These are phyloP conservation scores for Acacia melanoxylon DNA, from an alignment of 306 rosid species.

Conservation along the genomic window DNA sequence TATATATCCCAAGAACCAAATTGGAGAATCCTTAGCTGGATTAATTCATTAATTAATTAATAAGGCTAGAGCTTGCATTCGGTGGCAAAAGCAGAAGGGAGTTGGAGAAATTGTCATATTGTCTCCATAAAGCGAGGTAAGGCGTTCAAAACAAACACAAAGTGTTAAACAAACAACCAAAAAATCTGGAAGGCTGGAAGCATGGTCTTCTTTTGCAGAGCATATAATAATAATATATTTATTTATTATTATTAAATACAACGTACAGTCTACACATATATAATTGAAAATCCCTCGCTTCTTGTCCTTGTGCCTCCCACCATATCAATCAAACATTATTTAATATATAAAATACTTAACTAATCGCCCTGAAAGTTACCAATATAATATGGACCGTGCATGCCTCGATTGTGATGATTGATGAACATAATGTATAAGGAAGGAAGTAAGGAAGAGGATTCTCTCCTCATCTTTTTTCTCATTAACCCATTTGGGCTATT, in stretches of 20 bases:
- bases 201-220: conserved; percentile 23
- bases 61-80: neutral
- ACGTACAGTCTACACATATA: neutral
- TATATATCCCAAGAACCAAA: conserved; percentile 32
- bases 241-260: neutral
- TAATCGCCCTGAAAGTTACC: neutral
- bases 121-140: conserved; percentile 53
- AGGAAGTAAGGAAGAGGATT: too few relatives aligned
- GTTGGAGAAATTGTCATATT: conserved; percentile 43
- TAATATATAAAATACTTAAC: neutral
- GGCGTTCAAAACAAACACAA: conserved; percentile 32
- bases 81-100: conserved; percentile 26
- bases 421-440: conserved; percentile 37
- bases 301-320: conserved; percentile 33
- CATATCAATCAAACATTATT: neutral
- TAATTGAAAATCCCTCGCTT: conserved; percentile 7
- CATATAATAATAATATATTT: too few relatives aligned
- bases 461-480: too few relatives aligned
- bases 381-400: neutral
- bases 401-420: conserved; percentile 48
- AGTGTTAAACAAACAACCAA: conserved; percentile 14
- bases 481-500: too few relatives aligned
- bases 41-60: too few relatives aligned
- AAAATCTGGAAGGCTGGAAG: conserved; percentile 4
- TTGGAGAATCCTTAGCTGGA: conserved; percentile 43